Conservation (phyloP, 2,329 filamentous ascomycete species). For the Colletotrichum phormii region DNA sequence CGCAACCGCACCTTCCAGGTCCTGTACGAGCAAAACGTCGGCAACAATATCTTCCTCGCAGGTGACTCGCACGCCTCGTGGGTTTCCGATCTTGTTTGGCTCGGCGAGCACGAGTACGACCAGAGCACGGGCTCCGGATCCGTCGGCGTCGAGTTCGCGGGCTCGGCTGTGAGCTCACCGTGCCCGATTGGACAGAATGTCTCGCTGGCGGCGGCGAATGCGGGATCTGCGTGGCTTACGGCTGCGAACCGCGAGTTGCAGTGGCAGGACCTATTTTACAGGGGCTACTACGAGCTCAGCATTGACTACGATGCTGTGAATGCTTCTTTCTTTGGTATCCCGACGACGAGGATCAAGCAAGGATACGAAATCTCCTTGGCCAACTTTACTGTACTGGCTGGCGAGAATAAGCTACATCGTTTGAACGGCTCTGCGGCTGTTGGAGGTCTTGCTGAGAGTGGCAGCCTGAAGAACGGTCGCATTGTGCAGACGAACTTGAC, state of each 20-base stretch:
- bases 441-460: slow-evolving; percentile 61
- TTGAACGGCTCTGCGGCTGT: slow-evolving; percentile 45
- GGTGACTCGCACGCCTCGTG: slow-evolving; percentile 78
- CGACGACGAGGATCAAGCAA: slow-evolving; percentile 69
- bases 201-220: slow-evolving; percentile 1
- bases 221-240: slow-evolving; percentile 6
- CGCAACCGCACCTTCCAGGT: slow-evolving; percentile 77
- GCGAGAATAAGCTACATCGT: slow-evolving; percentile 67
- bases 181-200: slow-evolving; percentile 18
- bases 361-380: slow-evolving; percentile 74
- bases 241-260: slow-evolving; percentile 71
- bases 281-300: slow-evolving; percentile 77
- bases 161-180: slow-evolving; percentile 65
- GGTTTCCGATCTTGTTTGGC: slow-evolving; percentile 70
- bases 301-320: slow-evolving; percentile 67
- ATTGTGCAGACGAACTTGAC: slow-evolving; percentile 63
- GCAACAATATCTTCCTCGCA: slow-evolving; percentile 79
- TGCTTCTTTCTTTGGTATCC: slow-evolving; percentile 69
- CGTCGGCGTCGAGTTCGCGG: slow-evolving; percentile 74
- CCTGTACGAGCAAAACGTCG: slow-evolving; percentile 75
- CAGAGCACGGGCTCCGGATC: slow-evolving; percentile 63
- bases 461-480: slow-evolving; percentile 63
- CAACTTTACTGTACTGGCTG: slow-evolving; percentile 75
- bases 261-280: slow-evolving; percentile 80
- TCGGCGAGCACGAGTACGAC: slow-evolving; percentile 65